phyloP scores from a whole-genome alignment of 257 asterid genomes.

The Nicotiana tomentosiformis region DNA sequence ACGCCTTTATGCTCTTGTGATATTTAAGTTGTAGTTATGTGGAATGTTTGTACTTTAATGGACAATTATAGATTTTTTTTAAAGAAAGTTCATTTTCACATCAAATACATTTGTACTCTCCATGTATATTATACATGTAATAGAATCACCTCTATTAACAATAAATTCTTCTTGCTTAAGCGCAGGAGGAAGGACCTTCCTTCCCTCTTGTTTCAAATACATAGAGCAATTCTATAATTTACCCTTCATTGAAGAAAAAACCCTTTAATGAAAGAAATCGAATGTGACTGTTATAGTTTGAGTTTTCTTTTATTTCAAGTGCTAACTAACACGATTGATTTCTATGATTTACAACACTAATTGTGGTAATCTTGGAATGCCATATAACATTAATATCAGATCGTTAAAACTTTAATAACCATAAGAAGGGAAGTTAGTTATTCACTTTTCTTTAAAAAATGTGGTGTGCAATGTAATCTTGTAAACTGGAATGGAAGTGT shows the following conservation, averaged over 20 bases:
- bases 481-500: not conserved
- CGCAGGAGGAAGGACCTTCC: not conserved
- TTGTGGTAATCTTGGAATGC: not conserved
- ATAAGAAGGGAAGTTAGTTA: not conserved
- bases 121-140: not conserved
- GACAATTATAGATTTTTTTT: not conserved
- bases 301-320: not conserved
- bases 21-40: not conserved
- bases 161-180: not conserved
- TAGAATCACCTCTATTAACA: not conserved
- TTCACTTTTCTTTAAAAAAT: not conserved
- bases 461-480: not conserved
- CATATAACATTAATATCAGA: not conserved
- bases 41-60: not conserved
- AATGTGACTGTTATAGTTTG: not conserved
- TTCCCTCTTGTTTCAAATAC: not conserved
- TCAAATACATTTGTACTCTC: not conserved
- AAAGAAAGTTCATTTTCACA: too few species aligned
- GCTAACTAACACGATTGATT: not conserved
- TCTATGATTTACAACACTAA: not conserved
- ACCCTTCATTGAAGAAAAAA: not conserved
- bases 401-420: too few species aligned
- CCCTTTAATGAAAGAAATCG: not conserved
- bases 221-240: not conserved
- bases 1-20: not conserved